Percentiles rank a stretch among this genome's conserved stretches.
phyloP scores from a whole-genome alignment of 2,329 filamentous ascomycete species.

The Colletotrichum lindemuthianum region DNA sequence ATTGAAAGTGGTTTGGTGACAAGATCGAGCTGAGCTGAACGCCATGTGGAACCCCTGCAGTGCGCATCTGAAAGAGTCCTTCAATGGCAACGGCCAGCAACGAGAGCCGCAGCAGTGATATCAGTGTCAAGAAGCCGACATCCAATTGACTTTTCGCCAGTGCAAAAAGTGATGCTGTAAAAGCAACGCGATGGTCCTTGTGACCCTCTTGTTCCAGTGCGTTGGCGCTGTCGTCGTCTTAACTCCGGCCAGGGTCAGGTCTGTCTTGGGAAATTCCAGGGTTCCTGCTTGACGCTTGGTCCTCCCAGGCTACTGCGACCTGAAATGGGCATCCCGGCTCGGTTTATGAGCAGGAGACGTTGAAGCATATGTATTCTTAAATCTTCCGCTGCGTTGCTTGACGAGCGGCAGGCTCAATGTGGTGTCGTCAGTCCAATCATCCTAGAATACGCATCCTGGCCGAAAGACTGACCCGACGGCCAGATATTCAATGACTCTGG shows the following conservation, averaged over 20 bases:
- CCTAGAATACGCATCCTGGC: no score
- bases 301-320: conserved; percentile 8
- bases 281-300: conserved; percentile 34
- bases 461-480: no score
- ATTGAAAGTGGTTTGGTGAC: background rate
- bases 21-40: conserved; percentile 6
- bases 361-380: background rate
- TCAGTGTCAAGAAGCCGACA: no score
- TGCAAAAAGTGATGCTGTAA: background rate
- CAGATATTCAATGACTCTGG: no score
- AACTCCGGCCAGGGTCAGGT: conserved; percentile 23
- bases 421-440: no score
- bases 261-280: conserved; percentile 24
- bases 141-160: no score
- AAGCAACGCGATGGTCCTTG: background rate
- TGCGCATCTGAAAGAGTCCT: conserved; percentile 1
- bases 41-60: conserved; percentile 21
- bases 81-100: background rate
- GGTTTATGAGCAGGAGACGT: conserved; percentile 20
- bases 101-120: background rate
- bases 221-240: conserved; percentile 16
- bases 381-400: no score
- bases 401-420: no score
- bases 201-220: background rate
- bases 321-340: conserved; percentile 26